Evolutionary conservation across 2,329 filamentous ascomycete genomes (phyloP), one percentile per base, ranked within the genome.

Genomic region (Scedosporium boydii): DNA sequence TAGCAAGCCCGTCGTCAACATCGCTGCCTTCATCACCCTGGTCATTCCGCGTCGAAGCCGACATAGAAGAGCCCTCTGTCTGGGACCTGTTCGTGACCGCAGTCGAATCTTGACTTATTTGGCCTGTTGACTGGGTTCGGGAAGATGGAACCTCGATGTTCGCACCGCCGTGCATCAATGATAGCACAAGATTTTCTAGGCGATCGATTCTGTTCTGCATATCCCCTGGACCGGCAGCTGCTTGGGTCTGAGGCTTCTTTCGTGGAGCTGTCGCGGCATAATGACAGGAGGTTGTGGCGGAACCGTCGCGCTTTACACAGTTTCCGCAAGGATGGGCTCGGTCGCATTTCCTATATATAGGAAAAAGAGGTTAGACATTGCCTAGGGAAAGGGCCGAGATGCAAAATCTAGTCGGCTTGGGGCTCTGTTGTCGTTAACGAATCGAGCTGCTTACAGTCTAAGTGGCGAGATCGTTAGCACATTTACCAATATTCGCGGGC

Each of bases 131-230:
- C 69, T 21, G 34, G 48, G 59, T 42, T 18, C 23, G 6, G 6
- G 75, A 72, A 53, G 73, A 69, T 10, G 77, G 70, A 7, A 75
- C 66, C 58, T 83, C 80, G 61, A 81, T 70, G 61, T 77, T 79
- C 66, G 82, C 77, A 63, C 91, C 91, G 73, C 90, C 93, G 71
- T 93, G 93, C 93, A 98, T 97, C 71, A 98, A 76, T 29, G 91
- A 96, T 67, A 98, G 77, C 65, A 98, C 93, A 73, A 98, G 79
- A 68, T 90, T 89, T 81, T 98, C 93, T 67, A 98, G 82, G 69
- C 93, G 86, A 78, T 98, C 93, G 77, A 98, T 98, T 73, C 95
- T 89, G 72, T 96, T 96, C 78, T 98, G 93, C 93, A 98, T 97
- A 75, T 97, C 93, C 81, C 96, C 93, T 59, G 93, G 91, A 68